Evolutionary conservation across 345 rosid genomes (phyloP), one percentile per base, ranked within the genome.

Genomic region (Eucalyptus rudis): DNA sequence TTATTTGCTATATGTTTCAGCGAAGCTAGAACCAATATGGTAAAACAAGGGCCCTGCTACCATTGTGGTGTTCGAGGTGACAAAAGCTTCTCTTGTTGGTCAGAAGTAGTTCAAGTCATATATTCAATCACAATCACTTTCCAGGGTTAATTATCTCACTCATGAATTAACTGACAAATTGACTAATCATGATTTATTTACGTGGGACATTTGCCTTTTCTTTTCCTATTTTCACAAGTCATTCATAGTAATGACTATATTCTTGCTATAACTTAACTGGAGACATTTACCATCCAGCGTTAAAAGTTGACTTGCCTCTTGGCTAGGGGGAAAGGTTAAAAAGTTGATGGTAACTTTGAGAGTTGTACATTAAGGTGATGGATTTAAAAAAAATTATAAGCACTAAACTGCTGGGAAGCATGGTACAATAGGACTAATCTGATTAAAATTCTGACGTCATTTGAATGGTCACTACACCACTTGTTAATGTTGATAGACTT

Each of bases 1-100:
- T 47, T 86, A 52, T 66, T 16, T 43, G 84, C 29, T 11, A 59
- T 66, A 22, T n/a, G 79, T 62, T 29, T 64, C 45, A 47, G 58
- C 11, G 22, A 64, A 87, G 27, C 40, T 36, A 87, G 36, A 43
- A 87, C 52, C 64, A 50, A 86, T 12, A 89, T 86, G 88, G 27
- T 76, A 62, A 89, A 86, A 86, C 49, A 81, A 89, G 90, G 90
- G 47, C 90, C 90, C 13, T 89, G 90, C 88, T 8, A 31, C 81
- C 90, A 89, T n/a, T 89, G 90, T 87, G 88, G 90, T 40, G 86
- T 58, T 49, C 59, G 49, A 87, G 88, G 90, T 89, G n/a, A 86
- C 58, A 44, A 76, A 76, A 40, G 22, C 47, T 76, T 40, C 84
- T 76, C 47, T 76, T 8, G 7, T 76, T 76, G 47, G 15, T 76